These are phyloP conservation scores for Epichloe coenophiala DNA, from an alignment of 2,329 filamentous ascomycete genomes.

Conservation along the genomic window DNA sequence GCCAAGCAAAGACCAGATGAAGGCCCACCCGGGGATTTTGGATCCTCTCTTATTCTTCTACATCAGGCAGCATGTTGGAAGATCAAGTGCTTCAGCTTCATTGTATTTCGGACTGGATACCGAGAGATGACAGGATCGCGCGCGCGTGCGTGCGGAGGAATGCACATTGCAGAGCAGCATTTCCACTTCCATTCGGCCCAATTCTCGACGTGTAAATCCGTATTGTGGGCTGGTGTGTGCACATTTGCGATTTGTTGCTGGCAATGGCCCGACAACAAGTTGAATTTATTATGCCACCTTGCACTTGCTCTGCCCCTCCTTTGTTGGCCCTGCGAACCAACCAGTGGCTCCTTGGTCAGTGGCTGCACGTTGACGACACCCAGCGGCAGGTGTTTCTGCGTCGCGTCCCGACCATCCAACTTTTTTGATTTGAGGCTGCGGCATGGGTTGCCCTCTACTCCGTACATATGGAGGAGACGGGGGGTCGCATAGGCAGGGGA, in stretches of 20 bases:
- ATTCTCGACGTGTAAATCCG: background rate
- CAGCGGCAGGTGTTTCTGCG: slow-evolving; percentile 3
- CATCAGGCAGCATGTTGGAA: background rate
- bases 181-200: background rate
- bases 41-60: background rate
- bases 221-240: too few species aligned
- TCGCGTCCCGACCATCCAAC: slow-evolving; percentile 10
- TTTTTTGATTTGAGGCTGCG: background rate
- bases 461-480: too few species aligned
- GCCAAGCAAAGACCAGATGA: too few species aligned
- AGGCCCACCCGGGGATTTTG: too few species aligned
- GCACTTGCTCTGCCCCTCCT: background rate
- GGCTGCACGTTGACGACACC: slow-evolving; percentile 15
- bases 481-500: too few species aligned
- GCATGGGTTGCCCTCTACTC: background rate
- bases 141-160: background rate
- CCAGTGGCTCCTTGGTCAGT: background rate
- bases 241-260: too few species aligned
- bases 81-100: too few species aligned
- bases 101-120: background rate
- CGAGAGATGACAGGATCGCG: background rate
- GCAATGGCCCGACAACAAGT: background rate
- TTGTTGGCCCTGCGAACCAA: background rate
- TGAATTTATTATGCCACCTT: background rate
- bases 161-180: background rate